Conservation (phyloP, 306 rosid species). For the Medicago truncatula region DNA sequence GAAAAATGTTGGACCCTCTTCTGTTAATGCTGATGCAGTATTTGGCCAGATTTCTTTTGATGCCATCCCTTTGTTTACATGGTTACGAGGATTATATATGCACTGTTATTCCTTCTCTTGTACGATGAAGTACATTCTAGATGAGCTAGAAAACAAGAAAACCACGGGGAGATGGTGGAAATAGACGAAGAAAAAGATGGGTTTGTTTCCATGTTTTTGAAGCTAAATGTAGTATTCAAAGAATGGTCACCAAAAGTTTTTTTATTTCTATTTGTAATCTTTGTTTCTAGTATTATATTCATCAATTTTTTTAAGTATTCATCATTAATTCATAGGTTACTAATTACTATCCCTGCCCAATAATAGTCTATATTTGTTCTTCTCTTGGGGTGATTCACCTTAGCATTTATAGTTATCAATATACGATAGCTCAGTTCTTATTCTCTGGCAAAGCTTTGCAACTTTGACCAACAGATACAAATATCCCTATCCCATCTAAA, state of each 20-base stretch:
- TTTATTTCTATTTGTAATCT: conserved; percentile 10
- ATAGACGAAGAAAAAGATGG: background rate
- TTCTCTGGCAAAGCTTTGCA: background rate
- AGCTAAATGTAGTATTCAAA: conserved; percentile 10
- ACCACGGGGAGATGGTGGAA: background rate
- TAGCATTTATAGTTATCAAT: conserved; percentile 19
- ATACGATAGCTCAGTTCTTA: background rate
- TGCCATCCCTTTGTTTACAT: conserved; percentile 24
- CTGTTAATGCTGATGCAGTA: conserved; percentile 20
- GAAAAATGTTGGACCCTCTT: conserved; percentile 1
- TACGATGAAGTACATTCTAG: conserved; percentile 16
- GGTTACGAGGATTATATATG: background rate
- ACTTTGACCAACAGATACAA: background rate
- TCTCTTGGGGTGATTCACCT: background rate
- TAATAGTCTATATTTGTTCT: background rate
- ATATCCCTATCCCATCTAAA: background rate
- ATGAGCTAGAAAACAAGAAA: conserved; percentile 1
- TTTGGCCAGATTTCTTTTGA: conserved; percentile 32
- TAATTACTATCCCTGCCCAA: background rate
- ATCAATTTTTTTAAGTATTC: background rate
- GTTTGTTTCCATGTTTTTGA: conserved; percentile 22
- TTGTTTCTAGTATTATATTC: conserved; percentile 9
- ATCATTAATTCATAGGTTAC: conserved; percentile 11
- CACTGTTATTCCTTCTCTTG: conserved; percentile 20
- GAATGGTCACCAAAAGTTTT: conserved; percentile 8